phyloP scores from a whole-genome alignment of 1,139 yeast species.

The Suhomyces bokatorum region DNA sequence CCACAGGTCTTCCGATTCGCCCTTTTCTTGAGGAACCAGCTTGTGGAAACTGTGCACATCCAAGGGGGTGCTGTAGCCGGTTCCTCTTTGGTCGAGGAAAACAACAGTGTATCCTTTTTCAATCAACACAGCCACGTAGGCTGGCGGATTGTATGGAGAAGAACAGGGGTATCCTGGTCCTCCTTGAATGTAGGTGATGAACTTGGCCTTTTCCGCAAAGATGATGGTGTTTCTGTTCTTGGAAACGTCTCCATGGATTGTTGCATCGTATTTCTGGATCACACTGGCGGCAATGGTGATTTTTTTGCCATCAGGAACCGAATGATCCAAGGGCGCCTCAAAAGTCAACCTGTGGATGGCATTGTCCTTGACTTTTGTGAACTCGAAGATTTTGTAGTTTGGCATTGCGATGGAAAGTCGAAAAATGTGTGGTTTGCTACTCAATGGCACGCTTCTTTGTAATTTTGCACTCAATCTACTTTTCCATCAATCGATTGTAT shows the following conservation, averaged over 20 bases:
- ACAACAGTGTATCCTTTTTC: constrained; percentile 49
- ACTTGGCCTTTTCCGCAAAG: constrained; percentile 32
- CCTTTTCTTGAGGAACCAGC: constrained; percentile 18
- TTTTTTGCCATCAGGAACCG: constrained; percentile 10
- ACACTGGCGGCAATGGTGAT: constrained; percentile 38
- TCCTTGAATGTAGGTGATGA: constrained; percentile 53
- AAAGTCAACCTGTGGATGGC: constrained; percentile 13
- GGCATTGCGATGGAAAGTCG: background rate
- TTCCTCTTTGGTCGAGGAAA: constrained; percentile 59
- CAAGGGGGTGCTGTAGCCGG: constrained; percentile 52
- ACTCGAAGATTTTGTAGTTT: constrained; percentile 22
- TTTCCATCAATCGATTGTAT: too few species aligned
- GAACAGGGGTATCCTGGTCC: constrained; percentile 59
- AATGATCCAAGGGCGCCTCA: constrained; percentile 31
- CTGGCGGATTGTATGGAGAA: constrained; percentile 36
- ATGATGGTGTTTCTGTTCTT: constrained; percentile 9
- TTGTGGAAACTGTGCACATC: constrained; percentile 32
- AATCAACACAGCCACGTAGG: constrained; percentile 39
- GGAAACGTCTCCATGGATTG: constrained; percentile 17
- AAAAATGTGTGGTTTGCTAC: background rate
- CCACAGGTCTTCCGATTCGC: constrained; percentile 20
- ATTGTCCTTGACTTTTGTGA: constrained; percentile 29
- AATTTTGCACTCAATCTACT: too few species aligned
- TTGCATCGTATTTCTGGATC: constrained; percentile 31
- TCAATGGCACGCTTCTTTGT: too few species aligned